These are phyloP conservation scores for Saprolegnia diclina DNA, from an alignment of 352 stramenopile genomes.

Conservation along the genomic window DNA sequence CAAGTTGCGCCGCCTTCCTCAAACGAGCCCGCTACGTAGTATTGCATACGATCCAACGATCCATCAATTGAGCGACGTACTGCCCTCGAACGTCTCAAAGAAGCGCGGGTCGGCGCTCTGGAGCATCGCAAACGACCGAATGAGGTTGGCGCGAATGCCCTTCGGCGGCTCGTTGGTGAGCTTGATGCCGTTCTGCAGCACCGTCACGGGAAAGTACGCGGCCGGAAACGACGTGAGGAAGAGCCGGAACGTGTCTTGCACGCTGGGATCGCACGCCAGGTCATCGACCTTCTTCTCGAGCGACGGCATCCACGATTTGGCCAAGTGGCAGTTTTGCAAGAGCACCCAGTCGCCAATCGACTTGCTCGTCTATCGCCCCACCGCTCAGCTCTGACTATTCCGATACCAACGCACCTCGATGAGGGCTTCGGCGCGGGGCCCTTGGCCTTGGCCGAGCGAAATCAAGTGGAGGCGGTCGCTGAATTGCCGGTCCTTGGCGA, in stretches of 20 bases:
- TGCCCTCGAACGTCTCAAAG: constrained; percentile 38
- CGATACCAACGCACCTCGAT: constrained; percentile 46
- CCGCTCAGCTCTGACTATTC: not conserved
- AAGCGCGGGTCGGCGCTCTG: constrained; percentile 62
- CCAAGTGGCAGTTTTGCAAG: constrained; percentile 92
- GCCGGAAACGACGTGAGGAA: constrained; percentile 91
- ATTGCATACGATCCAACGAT: no score
- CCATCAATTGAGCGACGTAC: not conserved
- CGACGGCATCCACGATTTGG: constrained; percentile 91
- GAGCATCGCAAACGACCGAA: constrained; percentile 84
- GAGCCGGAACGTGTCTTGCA: constrained; percentile 75
- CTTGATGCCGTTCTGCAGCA: constrained; percentile 91
- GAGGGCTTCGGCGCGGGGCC: constrained; percentile 83
- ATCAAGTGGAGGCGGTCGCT: constrained; percentile 87
- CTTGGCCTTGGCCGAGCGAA: constrained; percentile 90
- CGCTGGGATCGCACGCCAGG: constrained; percentile 53
- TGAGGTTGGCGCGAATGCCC: constrained; percentile 84
- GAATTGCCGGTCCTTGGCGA: constrained; percentile 86
- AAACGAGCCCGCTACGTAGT: constrained; percentile 38
- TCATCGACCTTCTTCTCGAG: constrained; percentile 89
- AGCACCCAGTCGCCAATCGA: constrained; percentile 89
- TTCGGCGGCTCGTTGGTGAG: constrained; percentile 91
- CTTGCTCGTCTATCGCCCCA: constrained; percentile 38
- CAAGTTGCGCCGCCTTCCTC: constrained; percentile 39
- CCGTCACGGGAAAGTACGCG: constrained; percentile 88